These are phyloP conservation scores for Kentomonas sorsogonicus DNA, from an alignment of 208 protist species.

Conservation along the genomic window DNA sequence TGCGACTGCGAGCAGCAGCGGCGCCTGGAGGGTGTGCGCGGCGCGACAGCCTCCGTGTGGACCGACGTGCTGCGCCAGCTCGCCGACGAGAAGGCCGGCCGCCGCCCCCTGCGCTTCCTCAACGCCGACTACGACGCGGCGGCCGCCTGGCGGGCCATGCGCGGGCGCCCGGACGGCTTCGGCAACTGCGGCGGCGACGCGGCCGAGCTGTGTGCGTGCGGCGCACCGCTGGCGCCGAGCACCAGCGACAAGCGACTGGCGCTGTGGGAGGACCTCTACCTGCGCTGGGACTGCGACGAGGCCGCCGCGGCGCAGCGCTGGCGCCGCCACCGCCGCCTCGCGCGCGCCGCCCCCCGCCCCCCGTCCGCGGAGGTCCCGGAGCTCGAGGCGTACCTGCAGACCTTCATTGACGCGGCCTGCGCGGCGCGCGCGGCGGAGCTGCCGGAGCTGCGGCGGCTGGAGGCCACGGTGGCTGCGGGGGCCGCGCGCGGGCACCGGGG, in stretches of 20 bases:
- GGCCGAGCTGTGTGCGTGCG: not conserved
- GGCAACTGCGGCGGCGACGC: not conserved
- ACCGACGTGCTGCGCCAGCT: constrained; percentile 52
- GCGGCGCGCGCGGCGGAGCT: constrained; percentile 18
- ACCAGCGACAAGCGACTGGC: constrained; percentile 70
- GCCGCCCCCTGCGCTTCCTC: constrained; percentile 52
- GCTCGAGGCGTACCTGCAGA: constrained; percentile 51
- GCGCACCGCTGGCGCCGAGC: constrained; percentile 30
- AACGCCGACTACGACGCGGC: constrained; percentile 59
- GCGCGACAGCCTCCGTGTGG: constrained; percentile 67
- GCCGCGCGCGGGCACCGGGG: not conserved
- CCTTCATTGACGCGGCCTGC: constrained; percentile 36
- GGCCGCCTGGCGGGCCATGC: constrained; percentile 56
- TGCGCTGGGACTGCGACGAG: constrained; percentile 21
- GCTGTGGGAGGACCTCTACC: constrained; percentile 69
- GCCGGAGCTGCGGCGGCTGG: constrained; percentile 12
- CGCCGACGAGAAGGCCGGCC: constrained; percentile 37
- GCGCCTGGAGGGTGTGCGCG: constrained; percentile 62
- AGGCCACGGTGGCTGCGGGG: constrained; percentile 15
- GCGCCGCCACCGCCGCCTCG: constrained; percentile 1
- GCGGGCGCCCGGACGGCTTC: constrained; percentile 14
- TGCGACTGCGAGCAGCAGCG: constrained; percentile 81
- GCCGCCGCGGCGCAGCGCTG: not conserved
- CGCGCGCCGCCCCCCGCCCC: not conserved
- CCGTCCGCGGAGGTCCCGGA: constrained; percentile 31